Evolutionary conservation across 345 rosid species (phyloP).

Genomic region (Moringa oleifera): DNA sequence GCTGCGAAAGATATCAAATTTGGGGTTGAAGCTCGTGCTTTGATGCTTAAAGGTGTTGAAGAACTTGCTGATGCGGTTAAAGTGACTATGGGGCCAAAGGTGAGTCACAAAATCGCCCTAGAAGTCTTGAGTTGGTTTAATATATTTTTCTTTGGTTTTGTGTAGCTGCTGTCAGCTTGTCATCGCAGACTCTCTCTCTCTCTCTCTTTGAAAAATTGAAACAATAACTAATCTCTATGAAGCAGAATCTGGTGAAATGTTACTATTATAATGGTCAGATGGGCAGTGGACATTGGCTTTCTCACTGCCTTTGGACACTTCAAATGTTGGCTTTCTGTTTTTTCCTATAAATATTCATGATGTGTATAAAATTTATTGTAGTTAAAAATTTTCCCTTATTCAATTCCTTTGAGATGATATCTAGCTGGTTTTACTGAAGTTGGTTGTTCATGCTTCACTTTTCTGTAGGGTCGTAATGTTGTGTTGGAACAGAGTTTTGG

Average conservation of each 20-base stretch:
- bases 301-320: background rate
- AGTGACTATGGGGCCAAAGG: constrained; percentile 83
- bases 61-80: constrained; percentile 64
- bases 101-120: background rate
- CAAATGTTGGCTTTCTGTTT: background rate
- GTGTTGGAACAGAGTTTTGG: constrained; percentile 50
- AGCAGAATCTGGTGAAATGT: too few species aligned
- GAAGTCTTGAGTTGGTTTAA: background rate
- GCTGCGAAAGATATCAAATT: constrained; percentile 59
- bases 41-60: constrained; percentile 66
- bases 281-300: background rate
- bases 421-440: background rate
- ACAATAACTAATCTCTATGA: too few species aligned
- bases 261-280: background rate
- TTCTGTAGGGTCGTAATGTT: constrained; percentile 44
- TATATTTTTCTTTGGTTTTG: background rate
- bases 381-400: background rate
- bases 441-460: background rate
- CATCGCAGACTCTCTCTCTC: too few species aligned
- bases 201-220: too few species aligned
- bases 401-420: background rate
- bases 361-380: too few species aligned
- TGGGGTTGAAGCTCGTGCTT: constrained; percentile 62
- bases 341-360: too few species aligned
- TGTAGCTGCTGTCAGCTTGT: background rate